Evolutionary conservation across 2,329 filamentous ascomycete genomes (phyloP), one percentile per base, ranked within the genome.

Genomic region (Shiraia bambusicola): DNA sequence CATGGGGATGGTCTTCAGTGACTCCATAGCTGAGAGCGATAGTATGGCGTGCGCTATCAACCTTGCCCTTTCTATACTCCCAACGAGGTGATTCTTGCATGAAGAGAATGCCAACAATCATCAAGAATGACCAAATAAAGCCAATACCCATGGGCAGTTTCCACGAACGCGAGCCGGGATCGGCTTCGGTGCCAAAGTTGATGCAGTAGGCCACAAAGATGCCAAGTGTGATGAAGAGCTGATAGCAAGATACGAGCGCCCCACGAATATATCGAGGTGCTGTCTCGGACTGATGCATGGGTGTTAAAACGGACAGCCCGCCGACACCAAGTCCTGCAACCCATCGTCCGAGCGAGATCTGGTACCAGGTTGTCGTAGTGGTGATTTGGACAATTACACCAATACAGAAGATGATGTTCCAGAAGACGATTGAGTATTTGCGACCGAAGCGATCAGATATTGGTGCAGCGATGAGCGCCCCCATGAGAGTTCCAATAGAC

Each of bases 401-500:
- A 22, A 85, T 67, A 49, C 77, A 81, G 55, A 83, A 81, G 63
- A 83, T 79, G 45, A 85, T 72, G 40, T 81, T 78, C 49, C 81
- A 79, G 36, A 73, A 67, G n/a, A 80, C 78, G 52, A 87, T 86
- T 13, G 80, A 79, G 27, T 78, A 68, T 24, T 79, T 77, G 11
- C 83, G 80, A 16, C 83, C 83, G 33, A 86, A 72, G 3, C 68
- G 69, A 47, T 86, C 83, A 27, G 82, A 79, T 28, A 86, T 69
- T 17, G 78, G 80, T 8, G 81, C 73, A 22, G 71, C 70, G 19
- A 71, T 66, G 2, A 90, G 72, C 5, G 85, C 79, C 19, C 87
- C 86, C 46, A 89, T 81, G 63, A 90, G 87, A 6, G 86, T 89
- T 22, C 86, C 86, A 15, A 84, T 83, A 0, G 84, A 88, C 12